phyloP scores from a whole-genome alignment of 345 rosid species.

The Hypericum androsaemum region DNA sequence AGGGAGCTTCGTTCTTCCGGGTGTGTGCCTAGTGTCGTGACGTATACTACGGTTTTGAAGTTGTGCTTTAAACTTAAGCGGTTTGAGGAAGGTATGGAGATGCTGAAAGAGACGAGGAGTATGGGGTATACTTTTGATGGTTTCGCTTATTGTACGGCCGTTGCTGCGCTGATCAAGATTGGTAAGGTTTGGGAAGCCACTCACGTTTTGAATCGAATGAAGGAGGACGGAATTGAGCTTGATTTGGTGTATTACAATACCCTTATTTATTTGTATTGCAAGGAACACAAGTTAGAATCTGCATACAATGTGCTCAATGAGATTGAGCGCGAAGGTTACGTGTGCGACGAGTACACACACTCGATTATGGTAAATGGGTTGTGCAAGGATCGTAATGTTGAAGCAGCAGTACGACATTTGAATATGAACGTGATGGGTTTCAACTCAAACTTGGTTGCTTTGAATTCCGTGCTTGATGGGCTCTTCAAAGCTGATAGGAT shows the following conservation, averaged over 20 bases:
- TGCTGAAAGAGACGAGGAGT: constrained; percentile 44
- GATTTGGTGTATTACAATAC: constrained; percentile 75
- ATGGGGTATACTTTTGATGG: constrained; percentile 74
- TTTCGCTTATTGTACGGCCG: constrained; percentile 56
- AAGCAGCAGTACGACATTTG: constrained; percentile 46
- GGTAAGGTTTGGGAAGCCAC: constrained; percentile 45
- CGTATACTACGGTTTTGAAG: constrained; percentile 64
- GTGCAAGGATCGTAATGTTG: constrained; percentile 50
- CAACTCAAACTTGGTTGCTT: constrained; percentile 41
- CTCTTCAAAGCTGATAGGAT: constrained; percentile 54
- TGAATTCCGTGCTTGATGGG: constrained; percentile 58
- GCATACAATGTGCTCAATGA: constrained; percentile 47
- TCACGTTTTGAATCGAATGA: constrained; percentile 32
- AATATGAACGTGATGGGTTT: constrained; percentile 42
- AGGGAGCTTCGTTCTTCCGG: constrained; percentile 46
- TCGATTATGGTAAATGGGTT: constrained; percentile 63
- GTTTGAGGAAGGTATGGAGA: constrained; percentile 50
- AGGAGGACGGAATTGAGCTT: constrained; percentile 40
- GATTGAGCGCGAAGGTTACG: constrained; percentile 46
- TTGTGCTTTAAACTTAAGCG: constrained; percentile 44
- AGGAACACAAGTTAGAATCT: constrained; percentile 44
- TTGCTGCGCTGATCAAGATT: constrained; percentile 53
- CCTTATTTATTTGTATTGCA: constrained; percentile 50
- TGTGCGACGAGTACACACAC: constrained; percentile 66
- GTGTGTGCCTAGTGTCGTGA: constrained; percentile 48